phyloP scores from a whole-genome alignment of 2,329 filamentous ascomycete species.

The Aschersonia sp. region DNA sequence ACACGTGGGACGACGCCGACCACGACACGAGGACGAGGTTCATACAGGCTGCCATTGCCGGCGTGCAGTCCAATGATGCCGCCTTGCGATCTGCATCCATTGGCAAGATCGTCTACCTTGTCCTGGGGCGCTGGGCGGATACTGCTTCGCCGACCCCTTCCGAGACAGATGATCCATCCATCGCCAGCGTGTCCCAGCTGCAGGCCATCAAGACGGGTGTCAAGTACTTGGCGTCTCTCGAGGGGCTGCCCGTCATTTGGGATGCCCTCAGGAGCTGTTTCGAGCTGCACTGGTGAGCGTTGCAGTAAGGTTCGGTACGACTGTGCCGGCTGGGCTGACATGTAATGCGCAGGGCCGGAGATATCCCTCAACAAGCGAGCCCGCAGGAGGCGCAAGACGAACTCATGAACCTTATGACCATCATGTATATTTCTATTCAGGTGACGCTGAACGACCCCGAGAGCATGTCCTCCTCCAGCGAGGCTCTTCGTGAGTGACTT shows the following conservation, averaged over 20 bases:
- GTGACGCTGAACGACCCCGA: constrained; percentile 36
- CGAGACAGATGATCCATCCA: constrained; percentile 20
- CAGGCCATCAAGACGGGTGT: constrained; percentile 43
- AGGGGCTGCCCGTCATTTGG: constrained; percentile 37
- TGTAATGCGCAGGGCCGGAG: constrained; percentile 26
- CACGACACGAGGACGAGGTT: constrained; percentile 42
- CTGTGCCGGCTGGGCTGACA: neutral
- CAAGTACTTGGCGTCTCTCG: constrained; percentile 32
- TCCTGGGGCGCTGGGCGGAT: constrained; percentile 56
- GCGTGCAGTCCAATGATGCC: constrained; percentile 28
- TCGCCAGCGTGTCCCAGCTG: constrained; percentile 42
- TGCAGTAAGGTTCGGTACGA: too few relatives aligned
- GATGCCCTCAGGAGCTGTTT: constrained; percentile 32
- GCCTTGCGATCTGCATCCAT: constrained; percentile 37
- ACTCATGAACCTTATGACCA: constrained; percentile 47
- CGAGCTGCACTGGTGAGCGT: constrained; percentile 35
- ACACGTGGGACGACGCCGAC: constrained; percentile 53
- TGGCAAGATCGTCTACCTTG: constrained; percentile 43
- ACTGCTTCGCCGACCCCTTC: constrained; percentile 40
- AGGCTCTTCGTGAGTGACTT: constrained; percentile 33
- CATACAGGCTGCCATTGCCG: constrained; percentile 35
- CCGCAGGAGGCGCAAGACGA: constrained; percentile 42
- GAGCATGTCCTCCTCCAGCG: constrained; percentile 29
- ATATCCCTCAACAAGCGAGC: constrained; percentile 26
- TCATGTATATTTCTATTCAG: constrained; percentile 47